These are phyloP conservation scores for Pulveroboletus ravenelii DNA, from an alignment of 768 basidiomycete genomes.

Conservation along the genomic window DNA sequence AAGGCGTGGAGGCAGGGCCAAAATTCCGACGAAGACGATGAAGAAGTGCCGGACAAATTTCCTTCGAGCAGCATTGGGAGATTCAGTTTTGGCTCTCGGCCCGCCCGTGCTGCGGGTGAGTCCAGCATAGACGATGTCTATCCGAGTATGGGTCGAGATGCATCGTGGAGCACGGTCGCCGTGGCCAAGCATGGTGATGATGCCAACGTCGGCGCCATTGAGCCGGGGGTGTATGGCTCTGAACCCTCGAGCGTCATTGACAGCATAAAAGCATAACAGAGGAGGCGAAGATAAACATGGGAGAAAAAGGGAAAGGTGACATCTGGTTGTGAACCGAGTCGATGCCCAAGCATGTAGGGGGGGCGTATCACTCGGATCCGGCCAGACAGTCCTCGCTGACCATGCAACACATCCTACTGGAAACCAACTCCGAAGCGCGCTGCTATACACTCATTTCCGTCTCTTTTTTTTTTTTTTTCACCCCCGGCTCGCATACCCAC, in stretches of 20 bases:
- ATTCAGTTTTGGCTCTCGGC: slow-evolving; percentile 9
- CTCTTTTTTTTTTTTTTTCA: background rate
- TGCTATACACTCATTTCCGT: slow-evolving; percentile 1
- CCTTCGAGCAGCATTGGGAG: background rate
- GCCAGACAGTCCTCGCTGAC: too few relatives aligned
- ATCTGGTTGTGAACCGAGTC: background rate
- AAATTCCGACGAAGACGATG: background rate
- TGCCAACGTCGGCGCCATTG: background rate
- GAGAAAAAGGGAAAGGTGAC: background rate
- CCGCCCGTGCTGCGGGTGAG: background rate
- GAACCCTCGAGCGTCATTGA: slow-evolving; percentile 2
- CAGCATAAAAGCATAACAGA: slow-evolving; percentile 1
- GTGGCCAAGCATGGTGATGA: background rate
- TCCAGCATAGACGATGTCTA: background rate
- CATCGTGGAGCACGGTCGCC: slow-evolving; percentile 11
- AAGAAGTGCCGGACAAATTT: background rate
- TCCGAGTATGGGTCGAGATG: background rate
- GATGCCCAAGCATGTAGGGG: background rate
- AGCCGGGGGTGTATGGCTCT: slow-evolving; percentile 11
- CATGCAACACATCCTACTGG: too few relatives aligned
- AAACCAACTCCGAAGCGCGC: too few relatives aligned
- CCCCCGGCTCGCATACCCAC: slow-evolving; percentile 1
- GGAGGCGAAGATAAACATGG: background rate
- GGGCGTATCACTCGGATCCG: background rate
- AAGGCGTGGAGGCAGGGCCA: slow-evolving; percentile 12